Evolutionary conservation across 2,329 filamentous ascomycete species (phyloP), one percentile per base, ranked within the genome.

Genomic region (Botryosphaeria agaves): DNA sequence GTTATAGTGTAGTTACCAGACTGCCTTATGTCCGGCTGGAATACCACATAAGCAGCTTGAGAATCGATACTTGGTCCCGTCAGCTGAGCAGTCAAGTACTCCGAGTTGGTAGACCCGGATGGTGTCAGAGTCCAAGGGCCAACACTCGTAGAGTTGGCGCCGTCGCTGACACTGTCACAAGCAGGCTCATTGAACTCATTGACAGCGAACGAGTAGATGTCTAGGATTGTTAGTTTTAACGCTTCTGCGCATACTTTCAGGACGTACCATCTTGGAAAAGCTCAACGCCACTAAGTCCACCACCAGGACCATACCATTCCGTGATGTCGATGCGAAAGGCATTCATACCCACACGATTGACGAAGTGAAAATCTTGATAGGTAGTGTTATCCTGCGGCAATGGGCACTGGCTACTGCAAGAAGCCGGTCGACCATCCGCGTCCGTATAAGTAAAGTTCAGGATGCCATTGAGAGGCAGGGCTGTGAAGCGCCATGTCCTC

Each of bases 381-480:
- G 64, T 68, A 12, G 63, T 56, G 44, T 82, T 72, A 45, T 73
- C 63, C 36, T 60, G 41, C 37, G 79, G 83, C 28, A 98, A 65
- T n/a, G 85, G 81, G 44, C 89, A 98, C 45, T 72, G 66, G 36
- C 73, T 76, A 31, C 85, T 83, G 56, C 89, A 98, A 34, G 68
- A 74, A 18, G 61, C 56, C 32, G 76, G 75, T 30, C 69, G 58
- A 16, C 78, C 77, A 2, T 78, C 23, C 49, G 59, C 15, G 78
- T 95, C 83, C 38, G 75, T 74, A 43, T 89, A 95, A 21, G 84
- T 92, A 46, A 98, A 66, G 54, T 95, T 94, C 74, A 98, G 81
- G 49, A 98, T 94, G 31, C 89, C 89, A 38, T 80, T 76, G 45
- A 87, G 72, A 4, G 87, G 85, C 34, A 87, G 60, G 12, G 84